Conservation (phyloP, 352 stramenopile species). For the Phytophthora ohioensis region DNA sequence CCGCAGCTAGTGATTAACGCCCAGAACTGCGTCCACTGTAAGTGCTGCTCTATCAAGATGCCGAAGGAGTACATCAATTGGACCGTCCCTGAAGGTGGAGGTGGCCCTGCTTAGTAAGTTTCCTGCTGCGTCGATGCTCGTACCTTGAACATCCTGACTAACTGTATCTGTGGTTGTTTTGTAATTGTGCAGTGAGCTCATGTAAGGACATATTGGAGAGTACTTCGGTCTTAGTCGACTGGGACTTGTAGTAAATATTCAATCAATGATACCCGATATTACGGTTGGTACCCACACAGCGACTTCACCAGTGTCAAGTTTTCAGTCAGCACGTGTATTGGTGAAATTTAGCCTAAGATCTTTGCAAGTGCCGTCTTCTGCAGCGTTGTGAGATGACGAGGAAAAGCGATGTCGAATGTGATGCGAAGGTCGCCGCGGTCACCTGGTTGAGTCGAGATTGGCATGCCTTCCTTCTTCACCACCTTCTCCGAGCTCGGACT, state of each 20-base stretch:
- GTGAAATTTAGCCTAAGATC: slow-evolving; percentile 66
- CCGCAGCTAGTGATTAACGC: slow-evolving; percentile 98
- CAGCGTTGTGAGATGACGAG: slow-evolving; percentile 91
- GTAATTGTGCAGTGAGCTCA: slow-evolving; percentile 63
- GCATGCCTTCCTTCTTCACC: slow-evolving; percentile 96
- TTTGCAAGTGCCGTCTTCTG: slow-evolving; percentile 92
- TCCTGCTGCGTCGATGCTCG: slow-evolving; percentile 3
- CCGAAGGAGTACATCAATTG: slow-evolving; percentile 99
- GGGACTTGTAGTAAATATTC: slow-evolving; percentile 49
- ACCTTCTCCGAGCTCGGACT: slow-evolving; percentile 91
- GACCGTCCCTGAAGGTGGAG: slow-evolving; percentile 98
- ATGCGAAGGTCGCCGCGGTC: slow-evolving; percentile 94
- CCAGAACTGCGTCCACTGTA: slow-evolving; percentile 99
- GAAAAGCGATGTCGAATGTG: slow-evolving; percentile 97
- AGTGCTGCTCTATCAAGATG: slow-evolving; percentile 99
- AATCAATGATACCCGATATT: slow-evolving; percentile 36
- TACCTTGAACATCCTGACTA: slow-evolving; percentile 21
- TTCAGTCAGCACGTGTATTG: slow-evolving; percentile 4
- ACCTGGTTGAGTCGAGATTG: slow-evolving; percentile 64
- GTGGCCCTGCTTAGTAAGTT: slow-evolving; percentile 98
- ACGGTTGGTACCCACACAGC: slow-evolving; percentile 24
- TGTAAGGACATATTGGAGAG: slow-evolving; percentile 52
- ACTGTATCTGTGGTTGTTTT: slow-evolving; percentile 37
- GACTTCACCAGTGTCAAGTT: not conserved
- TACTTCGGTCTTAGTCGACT: slow-evolving; percentile 20